These are phyloP conservation scores for Mycena chlorophos DNA, from an alignment of 768 basidiomycete genomes.

Conservation along the genomic window DNA sequence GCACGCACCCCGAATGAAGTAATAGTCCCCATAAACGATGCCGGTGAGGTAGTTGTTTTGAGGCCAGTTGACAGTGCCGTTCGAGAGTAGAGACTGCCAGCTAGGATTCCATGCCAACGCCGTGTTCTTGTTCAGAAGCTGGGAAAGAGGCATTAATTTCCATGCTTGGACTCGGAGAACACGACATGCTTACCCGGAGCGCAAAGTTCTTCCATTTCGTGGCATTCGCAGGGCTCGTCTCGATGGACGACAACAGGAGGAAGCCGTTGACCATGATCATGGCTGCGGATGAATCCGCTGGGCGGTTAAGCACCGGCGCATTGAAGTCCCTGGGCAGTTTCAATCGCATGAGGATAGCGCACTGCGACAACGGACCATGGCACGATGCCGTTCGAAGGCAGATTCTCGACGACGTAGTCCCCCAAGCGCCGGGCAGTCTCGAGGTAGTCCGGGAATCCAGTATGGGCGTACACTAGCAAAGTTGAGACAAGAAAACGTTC, in stretches of 20 bases:
- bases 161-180: neutral
- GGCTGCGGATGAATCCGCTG: conserved; percentile 72
- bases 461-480: conserved; percentile 57
- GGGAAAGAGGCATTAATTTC: conserved; percentile 2
- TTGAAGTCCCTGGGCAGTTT: conserved; percentile 62
- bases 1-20: conserved; percentile 44
- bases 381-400: conserved; percentile 63
- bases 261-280: conserved; percentile 62
- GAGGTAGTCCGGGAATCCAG: conserved; percentile 51
- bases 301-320: conserved; percentile 58
- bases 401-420: conserved; percentile 55
- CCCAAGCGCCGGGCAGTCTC: conserved; percentile 61
- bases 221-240: conserved; percentile 34
- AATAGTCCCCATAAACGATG: conserved; percentile 65
- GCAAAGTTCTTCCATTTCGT: conserved; percentile 50
- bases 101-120: conserved; percentile 55
- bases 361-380: conserved; percentile 51
- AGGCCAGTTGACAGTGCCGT: conserved; percentile 64
- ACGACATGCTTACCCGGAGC: conserved; percentile 38
- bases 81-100: conserved; percentile 66
- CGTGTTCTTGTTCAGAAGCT: conserved; percentile 51
- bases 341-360: neutral
- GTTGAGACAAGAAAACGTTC: neutral
- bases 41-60: conserved; percentile 59
- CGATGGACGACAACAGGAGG: conserved; percentile 52